Base-by-base conservation (phyloP, 148 eudicot species). In the Diospyros lotus region DNA sequence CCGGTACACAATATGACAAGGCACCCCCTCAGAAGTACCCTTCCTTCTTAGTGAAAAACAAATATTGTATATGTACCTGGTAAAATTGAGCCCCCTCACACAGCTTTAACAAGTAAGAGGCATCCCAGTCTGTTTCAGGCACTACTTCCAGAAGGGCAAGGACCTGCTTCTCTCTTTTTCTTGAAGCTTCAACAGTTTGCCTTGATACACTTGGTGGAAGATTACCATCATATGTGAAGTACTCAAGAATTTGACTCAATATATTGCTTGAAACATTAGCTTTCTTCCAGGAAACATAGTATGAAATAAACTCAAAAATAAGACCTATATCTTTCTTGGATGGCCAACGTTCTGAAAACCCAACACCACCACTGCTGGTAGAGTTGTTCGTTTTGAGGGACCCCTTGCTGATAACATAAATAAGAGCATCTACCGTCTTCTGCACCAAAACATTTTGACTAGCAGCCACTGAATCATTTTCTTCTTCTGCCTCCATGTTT, bases 51-150 rank as follows among this genome's bases (percentile, higher is more conserved):
- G 28, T 28, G 28, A 28, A 28, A 28, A 28, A 28, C 28, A 28
- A 50, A 52, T 14, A 28, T 41, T 15, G 50, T 60, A 41, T 66
- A 77, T n/a, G 43, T 81, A 94, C 98, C 98, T 94, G 91, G 75
- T 88, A 78, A 82, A 94, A 94, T 78, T 91, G 87, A 82, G 93
- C 85, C 65, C 82, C 80, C 68, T 84, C 97, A 72, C 91, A 87
- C 66, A 94, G 81, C 78, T 84, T 86, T 87, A 94, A 80, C 73
- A 91, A 83, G 80, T 87, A 88, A 56, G 91, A 81, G 64, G 87
- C 79, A 66, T 94, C 91, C 98, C 97, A 91, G 61, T 85, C 89
- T 46, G 87, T 81, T 76, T 87, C 86, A 78, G 97, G 90, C 84
- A 88, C 90, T 58, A 84, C 95, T 76, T 85, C 72, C 84, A 94